phyloP scores from a whole-genome alignment of 176 grass and related monocot genomes.

The Echinochloa phyllopogon region DNA sequence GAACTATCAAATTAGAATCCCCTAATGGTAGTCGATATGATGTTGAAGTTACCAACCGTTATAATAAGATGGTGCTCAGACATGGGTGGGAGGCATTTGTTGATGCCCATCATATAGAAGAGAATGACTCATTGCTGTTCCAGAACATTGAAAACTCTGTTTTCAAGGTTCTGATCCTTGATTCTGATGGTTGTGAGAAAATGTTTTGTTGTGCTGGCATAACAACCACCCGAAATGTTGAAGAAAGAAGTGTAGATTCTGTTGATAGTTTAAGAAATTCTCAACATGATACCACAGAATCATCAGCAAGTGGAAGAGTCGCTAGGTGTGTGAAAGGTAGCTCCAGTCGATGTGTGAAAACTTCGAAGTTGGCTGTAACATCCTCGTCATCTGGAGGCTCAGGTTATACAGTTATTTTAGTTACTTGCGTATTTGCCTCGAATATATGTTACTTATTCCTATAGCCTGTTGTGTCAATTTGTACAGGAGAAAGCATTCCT shows the following conservation, averaged over 20 bases:
- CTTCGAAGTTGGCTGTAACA: background rate
- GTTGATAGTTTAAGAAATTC: conserved; percentile 7
- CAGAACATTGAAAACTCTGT: conserved; percentile 7
- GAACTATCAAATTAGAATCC: conserved; percentile 44
- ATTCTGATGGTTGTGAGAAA: conserved; percentile 47
- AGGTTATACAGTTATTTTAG: conserved; percentile 7
- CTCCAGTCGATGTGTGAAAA: background rate
- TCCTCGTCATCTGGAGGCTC: conserved; percentile 17
- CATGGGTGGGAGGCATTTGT: conserved; percentile 62
- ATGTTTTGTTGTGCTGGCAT: conserved; percentile 21
- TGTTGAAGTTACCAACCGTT: conserved; percentile 27
- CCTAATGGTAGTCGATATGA: conserved; percentile 39
- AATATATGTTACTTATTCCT: background rate
- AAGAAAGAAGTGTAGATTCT: background rate
- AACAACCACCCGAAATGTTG: background rate
- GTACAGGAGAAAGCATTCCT: conserved; percentile 22
- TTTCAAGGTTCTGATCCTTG: conserved; percentile 53
- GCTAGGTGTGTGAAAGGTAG: background rate
- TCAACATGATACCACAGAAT: background rate
- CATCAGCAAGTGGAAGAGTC: background rate
- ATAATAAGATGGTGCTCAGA: conserved; percentile 23
- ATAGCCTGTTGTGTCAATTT: background rate
- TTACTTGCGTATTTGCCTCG: background rate
- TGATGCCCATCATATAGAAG: conserved; percentile 37
- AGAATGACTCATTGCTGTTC: conserved; percentile 55